These are phyloP conservation scores for Passalora sequoiae DNA, from an alignment of 2,329 filamentous ascomycete species.

Conservation along the genomic window DNA sequence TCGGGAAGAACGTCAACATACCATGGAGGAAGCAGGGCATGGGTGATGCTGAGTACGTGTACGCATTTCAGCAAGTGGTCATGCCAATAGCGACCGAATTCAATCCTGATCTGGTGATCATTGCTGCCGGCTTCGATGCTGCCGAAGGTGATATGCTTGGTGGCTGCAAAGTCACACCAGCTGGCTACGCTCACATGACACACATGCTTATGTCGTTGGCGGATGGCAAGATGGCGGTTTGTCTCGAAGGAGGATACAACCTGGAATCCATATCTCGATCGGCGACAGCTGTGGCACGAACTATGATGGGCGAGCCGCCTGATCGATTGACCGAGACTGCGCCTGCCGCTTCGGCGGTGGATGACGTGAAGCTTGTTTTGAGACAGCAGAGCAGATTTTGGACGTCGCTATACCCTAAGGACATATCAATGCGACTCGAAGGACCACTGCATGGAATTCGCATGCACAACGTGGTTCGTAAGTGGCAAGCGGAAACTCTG, in stretches of 20 bases:
- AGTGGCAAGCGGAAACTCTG: slow-evolving; percentile 67
- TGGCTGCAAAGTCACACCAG: slow-evolving; percentile 83
- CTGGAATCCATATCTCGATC: slow-evolving; percentile 87
- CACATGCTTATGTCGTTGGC: slow-evolving; percentile 98
- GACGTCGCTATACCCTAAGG: slow-evolving; percentile 76
- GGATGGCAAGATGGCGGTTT: slow-evolving; percentile 82
- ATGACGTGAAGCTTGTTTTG: slow-evolving; percentile 54
- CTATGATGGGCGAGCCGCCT: slow-evolving; percentile 92
- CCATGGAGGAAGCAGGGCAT: slow-evolving; percentile 68
- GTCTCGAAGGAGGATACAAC: slow-evolving; percentile 94
- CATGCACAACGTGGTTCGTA: slow-evolving; percentile 73
- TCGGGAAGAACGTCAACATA: slow-evolving; percentile 63
- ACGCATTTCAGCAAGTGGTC: slow-evolving; percentile 89
- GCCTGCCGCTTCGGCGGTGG: slow-evolving; percentile 50
- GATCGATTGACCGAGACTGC: slow-evolving; percentile 49
- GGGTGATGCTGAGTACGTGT: slow-evolving; percentile 95
- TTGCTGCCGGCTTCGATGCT: slow-evolving; percentile 93
- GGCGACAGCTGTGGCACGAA: slow-evolving; percentile 82
- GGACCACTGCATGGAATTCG: slow-evolving; percentile 49
- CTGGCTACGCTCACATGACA: slow-evolving; percentile 96
- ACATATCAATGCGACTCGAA: slow-evolving; percentile 32
- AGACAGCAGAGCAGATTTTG: slow-evolving; percentile 65
- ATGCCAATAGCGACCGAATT: slow-evolving; percentile 97
- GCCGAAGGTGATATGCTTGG: slow-evolving; percentile 89
- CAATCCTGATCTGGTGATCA: slow-evolving; percentile 86